Base-by-base conservation (phyloP, 2,329 filamentous ascomycete species). In the Xylariaceae sp. region DNA sequence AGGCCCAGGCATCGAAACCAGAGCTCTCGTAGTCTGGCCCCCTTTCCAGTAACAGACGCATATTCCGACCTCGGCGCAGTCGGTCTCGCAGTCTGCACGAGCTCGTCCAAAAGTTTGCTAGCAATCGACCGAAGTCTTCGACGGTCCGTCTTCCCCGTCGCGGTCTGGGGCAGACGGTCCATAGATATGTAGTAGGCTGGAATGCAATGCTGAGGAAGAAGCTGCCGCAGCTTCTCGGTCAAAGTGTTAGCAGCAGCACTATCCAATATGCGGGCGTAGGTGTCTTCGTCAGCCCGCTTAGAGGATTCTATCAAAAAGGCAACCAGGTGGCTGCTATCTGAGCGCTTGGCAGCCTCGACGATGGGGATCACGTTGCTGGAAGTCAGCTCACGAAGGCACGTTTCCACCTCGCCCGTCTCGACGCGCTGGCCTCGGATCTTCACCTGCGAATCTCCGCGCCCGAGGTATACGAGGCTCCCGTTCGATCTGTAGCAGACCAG, bases 11-110 rank as follows among this genome's bases (percentile, higher is more conserved):
- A 17, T 4, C 15, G 11, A 7, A 34, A 13, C 6, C 42, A 15
- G 17, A 49, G 34, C 5, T 37, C 31, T 8, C 45, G 40, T 16
- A 47, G 39, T 9, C 16, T 7, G n/a, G 39, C 44, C 47, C 41
- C 43, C 2, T 43, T 34, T 12, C 36, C 16, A 16, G 34, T 38
- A 18, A 46, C 7, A 24, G 11, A 11, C 11, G 6, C 7, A 6
- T 24, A 6, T 7, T 24, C 21, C 21, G 11, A 6, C 7, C 7
- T 24, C 21, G 6, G 21, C 21, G 21, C 21, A 7, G 6, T 24
- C 21, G 6, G 21, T 6, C 21, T 11, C 11, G 21, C 21, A 7
- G 21, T 24, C 21, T 24, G 21, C 11, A 24, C 11, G 11, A n/a
- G n/a, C n/a, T 24, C 21, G 21, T 6, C 21, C 11, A 24, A 6